These are phyloP conservation scores for Phaeoacremonium minimum DNA, from an alignment of 2,329 filamentous ascomycete genomes.

Conservation along the genomic window DNA sequence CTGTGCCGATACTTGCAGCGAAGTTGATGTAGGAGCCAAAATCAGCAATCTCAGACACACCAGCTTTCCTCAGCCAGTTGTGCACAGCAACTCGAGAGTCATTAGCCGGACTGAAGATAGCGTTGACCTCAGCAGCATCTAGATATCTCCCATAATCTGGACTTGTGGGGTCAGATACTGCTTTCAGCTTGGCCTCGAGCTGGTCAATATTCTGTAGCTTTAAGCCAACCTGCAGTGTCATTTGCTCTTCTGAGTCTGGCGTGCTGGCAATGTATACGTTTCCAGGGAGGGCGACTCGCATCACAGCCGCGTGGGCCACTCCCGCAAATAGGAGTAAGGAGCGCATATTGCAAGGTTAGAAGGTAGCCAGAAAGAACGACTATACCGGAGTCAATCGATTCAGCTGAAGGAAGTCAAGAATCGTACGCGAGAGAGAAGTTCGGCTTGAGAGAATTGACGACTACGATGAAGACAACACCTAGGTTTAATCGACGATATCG, in stretches of 20 bases:
- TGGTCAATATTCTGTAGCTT: constrained; percentile 17
- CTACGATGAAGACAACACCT: too few relatives aligned
- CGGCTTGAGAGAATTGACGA: too few relatives aligned
- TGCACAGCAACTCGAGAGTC: constrained; percentile 13
- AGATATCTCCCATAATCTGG: constrained; percentile 19
- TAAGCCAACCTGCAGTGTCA: constrained; percentile 13
- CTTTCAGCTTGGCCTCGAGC: constrained; percentile 16
- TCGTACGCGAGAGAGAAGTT: too few relatives aligned
- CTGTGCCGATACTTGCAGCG: constrained; percentile 25
- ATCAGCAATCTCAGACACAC: constrained; percentile 10
- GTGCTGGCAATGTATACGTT: too few relatives aligned
- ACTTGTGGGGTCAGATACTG: constrained; percentile 18
- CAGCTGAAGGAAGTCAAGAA: too few relatives aligned
- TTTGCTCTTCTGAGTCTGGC: constrained; percentile 3
- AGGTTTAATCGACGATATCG: too few relatives aligned
- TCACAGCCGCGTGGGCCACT: too few relatives aligned
- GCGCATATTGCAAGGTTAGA: too few relatives aligned
- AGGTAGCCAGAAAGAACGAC: too few relatives aligned
- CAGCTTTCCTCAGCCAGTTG: constrained; percentile 14
- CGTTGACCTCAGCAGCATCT: constrained; percentile 14
- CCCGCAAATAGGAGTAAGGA: too few relatives aligned
- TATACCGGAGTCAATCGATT: too few relatives aligned
- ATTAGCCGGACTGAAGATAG: constrained; percentile 16
- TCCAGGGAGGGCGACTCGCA: too few relatives aligned
- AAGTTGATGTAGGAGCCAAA: constrained; percentile 23